These are phyloP conservation scores for Gastrodia elata DNA, from an alignment of 106 monocot species.

Conservation along the genomic window DNA sequence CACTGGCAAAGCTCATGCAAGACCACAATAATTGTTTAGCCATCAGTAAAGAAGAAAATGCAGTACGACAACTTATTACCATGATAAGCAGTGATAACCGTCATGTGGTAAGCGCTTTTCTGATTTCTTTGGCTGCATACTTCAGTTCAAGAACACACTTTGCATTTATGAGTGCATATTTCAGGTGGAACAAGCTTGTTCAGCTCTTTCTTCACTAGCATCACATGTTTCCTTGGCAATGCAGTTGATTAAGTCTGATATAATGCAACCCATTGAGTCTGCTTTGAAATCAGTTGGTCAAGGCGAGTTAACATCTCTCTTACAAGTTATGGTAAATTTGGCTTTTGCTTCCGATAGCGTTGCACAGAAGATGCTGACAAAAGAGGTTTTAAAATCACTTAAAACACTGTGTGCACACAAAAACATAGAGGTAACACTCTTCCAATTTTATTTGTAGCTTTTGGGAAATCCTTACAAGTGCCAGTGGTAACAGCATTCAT, in stretches of 20 bases:
- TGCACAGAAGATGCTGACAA: conserved; percentile 92
- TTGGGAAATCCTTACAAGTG: neutral
- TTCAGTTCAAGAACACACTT: conserved; percentile 2
- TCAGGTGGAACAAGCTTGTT: conserved; percentile 97
- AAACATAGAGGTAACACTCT: conserved; percentile 51
- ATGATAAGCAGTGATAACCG: conserved; percentile 91
- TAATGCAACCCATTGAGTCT: conserved; percentile 84
- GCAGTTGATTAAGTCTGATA: conserved; percentile 86
- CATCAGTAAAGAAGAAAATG: conserved; percentile 92
- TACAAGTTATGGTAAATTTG: conserved; percentile 76
- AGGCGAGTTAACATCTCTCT: conserved; percentile 79
- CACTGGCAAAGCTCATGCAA: conserved; percentile 81
- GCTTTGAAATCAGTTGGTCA: conserved; percentile 61
- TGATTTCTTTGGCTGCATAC: neutral
- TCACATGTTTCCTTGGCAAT: conserved; percentile 78
- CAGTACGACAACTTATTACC: conserved; percentile 90
- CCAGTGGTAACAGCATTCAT: neutral
- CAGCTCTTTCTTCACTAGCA: conserved; percentile 82
- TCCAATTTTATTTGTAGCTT: neutral
- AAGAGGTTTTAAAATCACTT: conserved; percentile 79
- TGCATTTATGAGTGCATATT: conserved; percentile 10
- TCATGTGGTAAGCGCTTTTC: conserved; percentile 64
- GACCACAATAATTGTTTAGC: conserved; percentile 75
- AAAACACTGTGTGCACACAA: conserved; percentile 82
- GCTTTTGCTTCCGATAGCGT: conserved; percentile 87